phyloP scores from a whole-genome alignment of 2,329 filamentous ascomycete genomes.

The Aureobasidium melanogenum region DNA sequence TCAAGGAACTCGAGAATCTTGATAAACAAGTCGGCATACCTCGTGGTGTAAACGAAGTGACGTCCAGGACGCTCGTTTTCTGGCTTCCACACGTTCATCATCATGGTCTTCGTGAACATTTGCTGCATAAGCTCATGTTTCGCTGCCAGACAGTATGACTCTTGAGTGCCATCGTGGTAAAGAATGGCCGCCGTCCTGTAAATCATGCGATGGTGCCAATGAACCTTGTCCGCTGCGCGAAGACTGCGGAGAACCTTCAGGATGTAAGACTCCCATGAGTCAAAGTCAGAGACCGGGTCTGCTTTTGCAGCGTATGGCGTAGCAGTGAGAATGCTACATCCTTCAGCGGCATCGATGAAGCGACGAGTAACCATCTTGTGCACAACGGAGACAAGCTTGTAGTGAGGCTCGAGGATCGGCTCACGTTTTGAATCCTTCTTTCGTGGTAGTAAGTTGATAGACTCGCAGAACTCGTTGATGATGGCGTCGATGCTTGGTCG shows the following conservation, averaged over 20 bases:
- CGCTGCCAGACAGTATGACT: conserved; percentile 47
- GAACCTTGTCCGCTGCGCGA: conserved; percentile 71
- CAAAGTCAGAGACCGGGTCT: conserved; percentile 37
- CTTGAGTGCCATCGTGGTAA: conserved; percentile 46
- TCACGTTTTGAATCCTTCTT: conserved; percentile 53
- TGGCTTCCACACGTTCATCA: conserved; percentile 90
- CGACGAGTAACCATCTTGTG: conserved; percentile 64
- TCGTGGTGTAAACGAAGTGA: conserved; percentile 85
- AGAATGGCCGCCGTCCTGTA: conserved; percentile 59
- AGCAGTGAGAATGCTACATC: conserved; percentile 32
- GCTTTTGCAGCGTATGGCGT: conserved; percentile 49
- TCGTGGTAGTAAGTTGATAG: conserved; percentile 51
- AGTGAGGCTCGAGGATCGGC: conserved; percentile 82
- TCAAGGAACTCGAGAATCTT: conserved; percentile 63
- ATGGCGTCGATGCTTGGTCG: conserved; percentile 12
- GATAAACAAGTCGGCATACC: conserved; percentile 77
- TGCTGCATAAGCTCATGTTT: conserved; percentile 74
- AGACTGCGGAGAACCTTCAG: conserved; percentile 52
- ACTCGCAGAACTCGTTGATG: conserved; percentile 25
- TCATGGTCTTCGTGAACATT: conserved; percentile 91
- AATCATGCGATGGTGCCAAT: conserved; percentile 91
- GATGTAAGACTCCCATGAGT: conserved; percentile 53
- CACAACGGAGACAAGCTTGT: conserved; percentile 74
- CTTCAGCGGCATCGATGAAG: conserved; percentile 37
- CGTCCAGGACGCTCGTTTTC: conserved; percentile 76